A percentile compares a stretch with the other conserved stretches of the same genome.
These are phyloP conservation scores for Kalmanozyma brasiliensis DNA, from an alignment of 1,284 basidiomycete genomes.

Conservation along the genomic window DNA sequence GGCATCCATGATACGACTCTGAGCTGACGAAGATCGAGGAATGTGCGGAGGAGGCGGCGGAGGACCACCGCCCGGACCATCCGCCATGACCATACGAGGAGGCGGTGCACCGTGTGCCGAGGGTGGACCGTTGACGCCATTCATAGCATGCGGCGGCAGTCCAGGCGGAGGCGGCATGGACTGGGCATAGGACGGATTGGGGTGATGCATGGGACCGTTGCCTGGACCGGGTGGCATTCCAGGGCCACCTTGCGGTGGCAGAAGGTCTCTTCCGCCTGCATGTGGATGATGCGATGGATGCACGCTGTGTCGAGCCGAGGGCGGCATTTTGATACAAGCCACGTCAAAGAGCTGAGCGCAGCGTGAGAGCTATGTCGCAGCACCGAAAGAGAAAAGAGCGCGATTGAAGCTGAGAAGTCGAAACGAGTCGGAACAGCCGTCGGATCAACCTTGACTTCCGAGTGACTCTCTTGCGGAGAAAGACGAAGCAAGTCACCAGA, in stretches of 20 bases:
- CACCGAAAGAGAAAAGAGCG: not conserved
- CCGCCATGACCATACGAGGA: slow-evolving; percentile 48
- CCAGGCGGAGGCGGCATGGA: slow-evolving; percentile 50
- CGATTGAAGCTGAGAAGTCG: too few species aligned
- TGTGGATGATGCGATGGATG: slow-evolving; percentile 49
- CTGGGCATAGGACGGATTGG: slow-evolving; percentile 42
- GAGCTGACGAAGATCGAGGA: slow-evolving; percentile 44
- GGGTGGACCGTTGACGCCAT: slow-evolving; percentile 39
- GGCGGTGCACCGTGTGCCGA: slow-evolving; percentile 24
- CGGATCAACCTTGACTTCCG: too few species aligned
- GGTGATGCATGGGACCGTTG: slow-evolving; percentile 43
- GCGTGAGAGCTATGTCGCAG: slow-evolving; percentile 4
- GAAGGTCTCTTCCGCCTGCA: slow-evolving; percentile 28
- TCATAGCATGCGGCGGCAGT: slow-evolving; percentile 45
- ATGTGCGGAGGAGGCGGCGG: slow-evolving; percentile 44
- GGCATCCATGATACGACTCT: slow-evolving; percentile 45
- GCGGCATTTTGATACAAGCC: slow-evolving; percentile 30
- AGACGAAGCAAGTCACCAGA: too few species aligned
- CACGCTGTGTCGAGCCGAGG: slow-evolving; percentile 35
- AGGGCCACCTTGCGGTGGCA: slow-evolving; percentile 33
- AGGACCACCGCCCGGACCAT: slow-evolving; percentile 29
- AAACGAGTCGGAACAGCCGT: too few species aligned
- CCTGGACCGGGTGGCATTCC: slow-evolving; percentile 31
- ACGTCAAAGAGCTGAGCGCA: slow-evolving; percentile 13
- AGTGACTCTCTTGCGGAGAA: too few species aligned